Evolutionary conservation across 768 basidiomycete species (phyloP), one percentile per base, ranked within the genome.

Genomic region (Amyloporia xantha): DNA sequence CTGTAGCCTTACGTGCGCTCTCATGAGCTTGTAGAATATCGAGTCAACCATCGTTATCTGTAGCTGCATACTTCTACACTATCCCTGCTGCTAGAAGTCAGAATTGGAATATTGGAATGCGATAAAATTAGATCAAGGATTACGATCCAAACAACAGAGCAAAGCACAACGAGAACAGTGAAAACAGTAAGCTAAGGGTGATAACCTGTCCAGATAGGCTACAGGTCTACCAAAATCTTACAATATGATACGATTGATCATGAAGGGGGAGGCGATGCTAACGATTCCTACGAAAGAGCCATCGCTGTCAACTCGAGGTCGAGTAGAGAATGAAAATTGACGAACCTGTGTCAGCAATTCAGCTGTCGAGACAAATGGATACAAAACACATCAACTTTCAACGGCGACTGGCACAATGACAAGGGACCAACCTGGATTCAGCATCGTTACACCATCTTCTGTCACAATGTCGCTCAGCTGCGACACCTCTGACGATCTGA

Each of bases 231-330:
- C n/a, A n/a, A n/a, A n/a, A n/a, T n/a, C n/a, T n/a, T n/a, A n/a
- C n/a, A n/a, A n/a, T n/a, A n/a, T n/a, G n/a, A n/a, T n/a, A n/a
- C n/a, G n/a, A n/a, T n/a, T n/a, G n/a, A n/a, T 74, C 62, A 75
- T 60, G 71, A 73, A 23, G 79, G 76, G n/a, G 79, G 77, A n/a
- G 81, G 79, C n/a, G 80, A 81, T 47, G 80, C 79, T 28, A 82
- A 69, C n/a, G 80, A 81, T 65, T 82, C 79, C 79, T 81, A 46
- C 15, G 33, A 9, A 44, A 57, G 44, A 27, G 13, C 24, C 26
- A 27, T 24, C 47, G 13, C 3, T n/a, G 39, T 48, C 26, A 41
- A 40, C 15, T 27, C 15, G 47, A 50, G 48, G 40, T 44, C n/a
- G 23, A 44, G 47, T 27, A 41, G 47, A 25, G 38, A 27, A 27